Evolutionary conservation across 2,329 filamentous ascomycete genomes (phyloP), one percentile per base, ranked within the genome.

Genomic region (Cladosporium oxysporum): DNA sequence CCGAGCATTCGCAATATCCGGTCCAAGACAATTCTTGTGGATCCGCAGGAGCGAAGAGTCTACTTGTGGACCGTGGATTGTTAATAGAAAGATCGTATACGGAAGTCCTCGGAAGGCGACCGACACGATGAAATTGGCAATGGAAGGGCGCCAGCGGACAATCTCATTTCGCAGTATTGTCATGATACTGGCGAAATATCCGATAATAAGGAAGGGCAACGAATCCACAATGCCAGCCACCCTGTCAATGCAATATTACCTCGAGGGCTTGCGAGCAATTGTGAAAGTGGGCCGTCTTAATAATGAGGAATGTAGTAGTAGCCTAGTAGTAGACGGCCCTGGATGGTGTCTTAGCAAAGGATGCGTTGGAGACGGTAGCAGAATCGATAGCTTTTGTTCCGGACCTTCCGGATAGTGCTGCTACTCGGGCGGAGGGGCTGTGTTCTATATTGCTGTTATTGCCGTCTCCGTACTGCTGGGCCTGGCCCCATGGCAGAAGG

Each of bases 351-450:
- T 47, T 47, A 47, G 41, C 41, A 47, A 47, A 47, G 41, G 41
- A 55, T 55, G 52, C 52, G 28, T 21, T 21, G 52, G 5, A 29
- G 3, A 18, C 5, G 21, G 41, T 31, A 31, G 28, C 18, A 55
- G 28, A 29, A 8, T 55, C 52, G 52, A 55, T 55, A 55, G 52
- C 11, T 55, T n/a, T 33, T 33, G 52, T 21, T 55, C 52, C 52
- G 52, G 52, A 31, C 28, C 18, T 55, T 31, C 52, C 52, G 52
- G 28, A 55, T 55, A 55, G 8, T 55, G 29, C 29, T 4, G 5
- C 28, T 21, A n/a, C 41, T 47, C 4, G n/a, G n/a, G 14, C 28
- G 3, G 31, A 21, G 18, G 26, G 52, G 28, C 52, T 33, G 52
- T 31, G 52, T 29, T 29, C 8, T 18, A 55, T 33, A 55, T 55